Evolutionary conservation across 805 yeast genomes (phyloP).

Genomic region (Metschnikowia gelsemii): DNA sequence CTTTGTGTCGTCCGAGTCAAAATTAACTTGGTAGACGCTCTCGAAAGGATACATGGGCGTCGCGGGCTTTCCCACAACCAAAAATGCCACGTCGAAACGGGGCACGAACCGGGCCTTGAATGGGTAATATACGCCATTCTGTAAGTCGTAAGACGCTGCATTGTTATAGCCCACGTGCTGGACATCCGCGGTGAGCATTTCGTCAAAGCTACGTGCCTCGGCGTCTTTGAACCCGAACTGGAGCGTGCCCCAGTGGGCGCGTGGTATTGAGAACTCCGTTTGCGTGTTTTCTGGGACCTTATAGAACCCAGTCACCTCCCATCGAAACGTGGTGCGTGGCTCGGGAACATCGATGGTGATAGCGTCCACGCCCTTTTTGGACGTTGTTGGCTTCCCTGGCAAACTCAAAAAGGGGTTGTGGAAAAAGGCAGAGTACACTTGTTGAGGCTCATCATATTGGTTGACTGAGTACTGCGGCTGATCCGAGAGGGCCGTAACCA

Average conservation of each 20-base stretch:
- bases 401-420: slow-evolving; percentile 4
- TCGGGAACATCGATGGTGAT: not conserved
- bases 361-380: not conserved
- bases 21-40: not conserved
- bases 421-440: too few species aligned
- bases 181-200: not conserved
- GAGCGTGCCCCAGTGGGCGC: not conserved
- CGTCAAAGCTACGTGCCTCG: not conserved
- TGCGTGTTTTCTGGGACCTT: not conserved
- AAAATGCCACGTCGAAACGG: not conserved
- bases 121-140: slow-evolving; percentile 1
- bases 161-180: not conserved
- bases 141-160: not conserved
- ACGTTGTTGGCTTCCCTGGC: not conserved
- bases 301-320: slow-evolving; percentile 2
- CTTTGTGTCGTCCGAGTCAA: too few species aligned
- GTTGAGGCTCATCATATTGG: too few species aligned
- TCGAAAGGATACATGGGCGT: not conserved
- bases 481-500: too few species aligned
- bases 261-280: not conserved
- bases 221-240: not conserved
- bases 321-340: not conserved
- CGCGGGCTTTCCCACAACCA: too few species aligned
- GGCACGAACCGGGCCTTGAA: slow-evolving; percentile 1
- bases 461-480: too few species aligned